These are phyloP conservation scores for Xerocomus brunneocitrinus DNA, from an alignment of 768 basidiomycete genomes.

Conservation along the genomic window DNA sequence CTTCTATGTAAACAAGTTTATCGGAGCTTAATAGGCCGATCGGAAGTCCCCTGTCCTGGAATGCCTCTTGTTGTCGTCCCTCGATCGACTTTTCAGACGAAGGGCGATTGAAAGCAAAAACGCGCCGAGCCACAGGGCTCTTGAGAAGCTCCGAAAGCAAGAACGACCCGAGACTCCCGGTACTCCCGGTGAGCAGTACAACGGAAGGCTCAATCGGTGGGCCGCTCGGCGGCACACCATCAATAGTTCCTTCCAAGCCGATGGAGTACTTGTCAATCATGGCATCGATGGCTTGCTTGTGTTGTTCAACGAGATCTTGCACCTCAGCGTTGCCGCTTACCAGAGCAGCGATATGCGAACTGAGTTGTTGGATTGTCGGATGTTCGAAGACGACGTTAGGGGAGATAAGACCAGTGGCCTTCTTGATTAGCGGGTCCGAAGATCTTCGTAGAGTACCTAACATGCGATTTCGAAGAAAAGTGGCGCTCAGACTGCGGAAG, in stretches of 20 bases:
- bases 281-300: conserved; percentile 22
- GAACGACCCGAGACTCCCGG: conserved; percentile 40
- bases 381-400: conserved; percentile 33
- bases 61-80: conserved; percentile 31
- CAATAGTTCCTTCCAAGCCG: conserved; percentile 14
- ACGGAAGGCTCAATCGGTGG: background rate
- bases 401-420: conserved; percentile 20
- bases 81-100: conserved; percentile 6
- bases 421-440: conserved; percentile 17
- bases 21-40: conserved; percentile 25
- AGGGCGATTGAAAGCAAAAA: conserved; percentile 35
- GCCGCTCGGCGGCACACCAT: conserved; percentile 11
- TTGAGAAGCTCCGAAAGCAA: conserved; percentile 30
- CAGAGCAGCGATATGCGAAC: conserved; percentile 7
- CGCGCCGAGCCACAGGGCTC: conserved; percentile 18
- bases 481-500: conserved; percentile 19
- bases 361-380: conserved; percentile 31
- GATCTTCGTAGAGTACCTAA: conserved; percentile 23
- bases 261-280: conserved; percentile 39
- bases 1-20: conserved; percentile 37
- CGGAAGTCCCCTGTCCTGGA: conserved; percentile 35
- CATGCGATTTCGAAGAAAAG: conserved; percentile 21
- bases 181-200: conserved; percentile 37
- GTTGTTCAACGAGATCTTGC: background rate
- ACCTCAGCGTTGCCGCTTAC: background rate